Percentiles rank a stretch among this genome's conserved stretches.
Conservation (phyloP, 73 alveolate species). For the Paraurostyla sp. region DNA sequence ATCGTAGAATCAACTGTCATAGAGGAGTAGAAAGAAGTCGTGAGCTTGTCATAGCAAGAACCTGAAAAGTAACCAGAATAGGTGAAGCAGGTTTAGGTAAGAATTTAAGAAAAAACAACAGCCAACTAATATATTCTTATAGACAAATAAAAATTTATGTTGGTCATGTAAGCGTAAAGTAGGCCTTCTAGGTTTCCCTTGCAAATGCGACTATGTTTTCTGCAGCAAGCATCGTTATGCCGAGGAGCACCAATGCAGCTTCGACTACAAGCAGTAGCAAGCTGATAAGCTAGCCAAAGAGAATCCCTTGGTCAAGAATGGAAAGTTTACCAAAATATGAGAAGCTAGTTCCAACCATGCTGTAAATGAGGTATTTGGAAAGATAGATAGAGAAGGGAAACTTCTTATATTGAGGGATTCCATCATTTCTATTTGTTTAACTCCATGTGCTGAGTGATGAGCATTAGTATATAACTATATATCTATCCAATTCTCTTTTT, state of each 20-base stretch:
- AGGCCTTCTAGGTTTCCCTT: conserved; percentile 69
- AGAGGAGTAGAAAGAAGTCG: too few species aligned
- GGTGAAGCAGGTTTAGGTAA: neutral
- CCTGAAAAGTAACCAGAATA: conserved; percentile 11
- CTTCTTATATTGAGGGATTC: neutral
- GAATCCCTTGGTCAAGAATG: neutral
- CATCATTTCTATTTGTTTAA: neutral
- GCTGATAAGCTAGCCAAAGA: neutral
- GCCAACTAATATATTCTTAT: neutral
- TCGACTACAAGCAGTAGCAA: conserved; percentile 58
- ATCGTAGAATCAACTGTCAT: too few species aligned
- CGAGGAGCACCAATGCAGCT: conserved; percentile 69
- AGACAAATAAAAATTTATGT: conserved; percentile 66
- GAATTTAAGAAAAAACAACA: neutral
- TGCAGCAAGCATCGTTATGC: conserved; percentile 75
- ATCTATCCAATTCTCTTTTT: conserved; percentile 18
- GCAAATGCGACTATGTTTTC: conserved; percentile 69
- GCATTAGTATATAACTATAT: neutral
- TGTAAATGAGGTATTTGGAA: too few species aligned
- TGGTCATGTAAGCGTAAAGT: conserved; percentile 70
- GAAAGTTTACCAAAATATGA: neutral
- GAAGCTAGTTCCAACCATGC: neutral
- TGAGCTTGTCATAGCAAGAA: too few species aligned
- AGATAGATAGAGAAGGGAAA: too few species aligned
- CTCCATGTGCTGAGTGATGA: neutral